A percentile compares a stretch with the other conserved stretches of the same genome.
These are phyloP conservation scores for Stemphylium beticola DNA, from an alignment of 2,329 filamentous ascomycete species.

Conservation along the genomic window DNA sequence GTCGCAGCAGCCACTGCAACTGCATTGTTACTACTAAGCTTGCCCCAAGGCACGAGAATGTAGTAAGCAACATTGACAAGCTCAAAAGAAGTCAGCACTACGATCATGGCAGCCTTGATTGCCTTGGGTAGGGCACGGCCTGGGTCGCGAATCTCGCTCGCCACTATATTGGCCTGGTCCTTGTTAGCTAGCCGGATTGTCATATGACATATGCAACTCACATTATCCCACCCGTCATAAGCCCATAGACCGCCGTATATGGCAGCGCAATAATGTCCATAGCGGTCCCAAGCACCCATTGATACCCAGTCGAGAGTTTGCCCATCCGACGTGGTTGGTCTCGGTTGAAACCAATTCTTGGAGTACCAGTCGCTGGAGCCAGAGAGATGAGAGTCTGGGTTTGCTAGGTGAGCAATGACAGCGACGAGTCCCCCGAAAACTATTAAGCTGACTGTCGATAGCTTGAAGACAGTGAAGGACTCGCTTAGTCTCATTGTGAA, in stretches of 20 bases:
- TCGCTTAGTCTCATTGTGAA: slow-evolving; percentile 51
- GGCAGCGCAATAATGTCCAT: slow-evolving; percentile 66
- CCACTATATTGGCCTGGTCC: slow-evolving; percentile 46
- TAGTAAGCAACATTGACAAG: slow-evolving; percentile 68
- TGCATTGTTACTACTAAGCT: slow-evolving; percentile 65
- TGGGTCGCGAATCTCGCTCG: slow-evolving; percentile 47
- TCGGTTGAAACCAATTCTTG: slow-evolving; percentile 62
- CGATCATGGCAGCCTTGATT: slow-evolving; percentile 66
- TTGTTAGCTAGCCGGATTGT: neutral
- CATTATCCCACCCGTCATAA: slow-evolving; percentile 72
- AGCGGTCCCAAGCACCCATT: slow-evolving; percentile 62
- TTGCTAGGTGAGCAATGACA: slow-evolving; percentile 37
- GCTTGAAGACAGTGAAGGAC: slow-evolving; percentile 51
- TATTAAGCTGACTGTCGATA: slow-evolving; percentile 40
- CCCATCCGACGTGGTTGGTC: slow-evolving; percentile 58
- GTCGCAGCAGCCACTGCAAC: slow-evolving; percentile 63
- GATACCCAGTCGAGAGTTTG: slow-evolving; percentile 41
- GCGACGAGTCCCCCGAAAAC: slow-evolving; percentile 40
- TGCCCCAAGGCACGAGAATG: slow-evolving; percentile 65
- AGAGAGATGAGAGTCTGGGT: slow-evolving; percentile 37
- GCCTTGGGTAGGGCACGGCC: slow-evolving; percentile 60
- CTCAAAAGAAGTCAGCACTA: slow-evolving; percentile 65
- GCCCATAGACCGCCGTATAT: slow-evolving; percentile 69
- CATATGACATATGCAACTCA: slow-evolving; percentile 36
- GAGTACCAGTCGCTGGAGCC: slow-evolving; percentile 47